These are phyloP conservation scores for Lentinula detonsa DNA, from an alignment of 768 basidiomycete genomes.

Conservation along the genomic window DNA sequence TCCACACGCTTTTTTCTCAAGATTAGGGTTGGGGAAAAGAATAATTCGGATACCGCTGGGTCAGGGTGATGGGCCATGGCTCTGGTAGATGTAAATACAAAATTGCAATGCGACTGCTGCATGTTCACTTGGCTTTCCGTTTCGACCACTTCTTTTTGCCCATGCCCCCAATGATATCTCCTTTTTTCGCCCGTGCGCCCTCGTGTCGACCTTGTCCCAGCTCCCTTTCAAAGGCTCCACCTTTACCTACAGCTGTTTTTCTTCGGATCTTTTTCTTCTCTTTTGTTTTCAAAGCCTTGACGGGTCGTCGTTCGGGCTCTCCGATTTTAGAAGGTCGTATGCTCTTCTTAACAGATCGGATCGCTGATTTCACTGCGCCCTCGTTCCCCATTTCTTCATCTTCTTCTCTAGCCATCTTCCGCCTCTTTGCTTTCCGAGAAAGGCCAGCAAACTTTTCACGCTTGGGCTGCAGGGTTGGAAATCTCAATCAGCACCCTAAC, in stretches of 20 bases:
- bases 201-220: conserved; percentile 42
- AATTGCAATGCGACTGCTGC: neutral
- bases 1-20: conserved; percentile 8
- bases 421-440: conserved; percentile 80
- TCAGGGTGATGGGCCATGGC: neutral
- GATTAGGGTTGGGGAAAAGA: too few relatives aligned
- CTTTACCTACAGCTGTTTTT: conserved; percentile 24
- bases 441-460: conserved; percentile 78
- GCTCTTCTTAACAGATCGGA: conserved; percentile 84
- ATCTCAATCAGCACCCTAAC: neutral
- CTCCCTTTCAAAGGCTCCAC: conserved; percentile 55
- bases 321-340: conserved; percentile 73
- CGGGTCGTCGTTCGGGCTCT: conserved; percentile 29
- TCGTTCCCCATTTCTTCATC: conserved; percentile 59
- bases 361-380: conserved; percentile 59
- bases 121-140: conserved; percentile 18
- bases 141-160: conserved; percentile 42
- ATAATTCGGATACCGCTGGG: neutral
- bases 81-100: neutral
- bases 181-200: conserved; percentile 61
- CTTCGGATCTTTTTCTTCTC: conserved; percentile 22
- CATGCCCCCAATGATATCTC: conserved; percentile 46
- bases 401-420: conserved; percentile 81
- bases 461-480: conserved; percentile 44
- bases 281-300: conserved; percentile 19